Evolutionary conservation across 2,329 filamentous ascomycete genomes (phyloP).

Genomic region (Pseudogymnoascus verrucosus): DNA sequence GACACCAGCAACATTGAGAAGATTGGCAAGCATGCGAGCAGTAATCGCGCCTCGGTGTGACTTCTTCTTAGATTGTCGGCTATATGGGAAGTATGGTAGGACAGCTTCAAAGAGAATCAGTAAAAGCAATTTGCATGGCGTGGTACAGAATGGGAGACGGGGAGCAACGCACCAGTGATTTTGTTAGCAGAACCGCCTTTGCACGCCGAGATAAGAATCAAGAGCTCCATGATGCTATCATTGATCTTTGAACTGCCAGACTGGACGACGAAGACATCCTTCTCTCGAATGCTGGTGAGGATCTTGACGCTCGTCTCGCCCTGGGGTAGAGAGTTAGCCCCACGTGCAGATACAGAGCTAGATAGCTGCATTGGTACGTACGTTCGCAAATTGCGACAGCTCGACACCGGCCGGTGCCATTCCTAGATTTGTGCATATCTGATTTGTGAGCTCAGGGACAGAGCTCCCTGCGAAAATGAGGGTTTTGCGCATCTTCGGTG

Average conservation of each 20-base stretch:
- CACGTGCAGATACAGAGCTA: constrained; percentile 21
- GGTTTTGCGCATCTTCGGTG: constrained; percentile 51
- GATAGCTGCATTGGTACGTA: constrained; percentile 34
- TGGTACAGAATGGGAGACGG: not conserved
- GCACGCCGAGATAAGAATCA: constrained; percentile 98
- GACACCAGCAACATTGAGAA: constrained; percentile 86
- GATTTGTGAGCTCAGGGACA: constrained; percentile 54
- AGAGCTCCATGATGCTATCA: constrained; percentile 96
- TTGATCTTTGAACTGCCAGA: constrained; percentile 95
- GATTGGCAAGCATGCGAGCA: constrained; percentile 91
- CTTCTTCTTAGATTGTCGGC: constrained; percentile 98
- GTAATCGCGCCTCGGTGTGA: constrained; percentile 93
- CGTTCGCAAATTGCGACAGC: constrained; percentile 64
- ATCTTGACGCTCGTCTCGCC: constrained; percentile 65
- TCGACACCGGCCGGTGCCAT: constrained; percentile 57
- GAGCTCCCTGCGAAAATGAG: constrained; percentile 62
- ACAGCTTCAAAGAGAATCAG: constrained; percentile 51
- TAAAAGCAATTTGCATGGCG: not conserved
- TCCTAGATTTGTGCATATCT: constrained; percentile 61
- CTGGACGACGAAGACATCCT: constrained; percentile 98
- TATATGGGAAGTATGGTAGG: constrained; percentile 96
- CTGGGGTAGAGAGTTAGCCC: constrained; percentile 30
- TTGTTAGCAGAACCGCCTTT: constrained; percentile 96
- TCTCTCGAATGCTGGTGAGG: constrained; percentile 76
- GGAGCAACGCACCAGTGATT: constrained; percentile 66